phyloP scores from a whole-genome alignment of 2,329 filamentous ascomycete genomes.

The Graphilbum fragrans region DNA sequence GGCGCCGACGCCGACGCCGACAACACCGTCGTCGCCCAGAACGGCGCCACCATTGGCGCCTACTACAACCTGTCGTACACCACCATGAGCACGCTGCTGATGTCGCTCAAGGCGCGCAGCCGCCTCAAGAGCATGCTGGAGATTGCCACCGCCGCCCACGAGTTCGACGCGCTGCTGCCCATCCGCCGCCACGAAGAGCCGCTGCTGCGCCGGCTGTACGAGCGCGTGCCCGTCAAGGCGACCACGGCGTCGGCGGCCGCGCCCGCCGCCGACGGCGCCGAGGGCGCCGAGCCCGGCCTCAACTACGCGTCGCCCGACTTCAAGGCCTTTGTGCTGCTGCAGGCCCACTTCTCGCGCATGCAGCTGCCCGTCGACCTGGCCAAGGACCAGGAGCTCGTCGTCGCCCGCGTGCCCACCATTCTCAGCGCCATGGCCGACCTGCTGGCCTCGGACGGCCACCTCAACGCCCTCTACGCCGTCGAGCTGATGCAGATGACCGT shows the following conservation, averaged over 20 bases:
- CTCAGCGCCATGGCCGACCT: slow-evolving; percentile 91
- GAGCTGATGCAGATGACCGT: slow-evolving; percentile 99
- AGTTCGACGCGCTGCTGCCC: slow-evolving; percentile 81
- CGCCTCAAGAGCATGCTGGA: slow-evolving; percentile 96
- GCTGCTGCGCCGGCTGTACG: slow-evolving; percentile 83
- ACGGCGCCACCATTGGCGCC: slow-evolving; percentile 93
- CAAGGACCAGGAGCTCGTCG: slow-evolving; percentile 85
- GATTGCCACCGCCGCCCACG: slow-evolving; percentile 91
- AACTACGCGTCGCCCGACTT: slow-evolving; percentile 92
- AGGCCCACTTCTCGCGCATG: slow-evolving; percentile 96
- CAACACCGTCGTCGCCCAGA: slow-evolving; percentile 76
- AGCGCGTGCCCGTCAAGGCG: slow-evolving; percentile 92
- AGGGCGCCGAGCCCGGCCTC: slow-evolving; percentile 32
- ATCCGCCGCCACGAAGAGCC: slow-evolving; percentile 86
- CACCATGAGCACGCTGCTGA: slow-evolving; percentile 96
- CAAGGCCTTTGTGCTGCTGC: slow-evolving; percentile 93
- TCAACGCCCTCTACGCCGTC: slow-evolving; percentile 98
- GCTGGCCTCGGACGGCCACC: slow-evolving; percentile 84
- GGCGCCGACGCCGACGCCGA: slow-evolving; percentile 52
- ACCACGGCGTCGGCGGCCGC: slow-evolving; percentile 34
- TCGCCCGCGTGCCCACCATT: slow-evolving; percentile 75
- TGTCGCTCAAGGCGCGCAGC: slow-evolving; percentile 77
- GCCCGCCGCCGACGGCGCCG: slow-evolving; percentile 26
- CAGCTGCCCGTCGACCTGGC: slow-evolving; percentile 89
- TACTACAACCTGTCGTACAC: slow-evolving; percentile 99